phyloP scores from a whole-genome alignment of 1,139 yeast genomes.

The Debaryomyces singareniensis region DNA sequence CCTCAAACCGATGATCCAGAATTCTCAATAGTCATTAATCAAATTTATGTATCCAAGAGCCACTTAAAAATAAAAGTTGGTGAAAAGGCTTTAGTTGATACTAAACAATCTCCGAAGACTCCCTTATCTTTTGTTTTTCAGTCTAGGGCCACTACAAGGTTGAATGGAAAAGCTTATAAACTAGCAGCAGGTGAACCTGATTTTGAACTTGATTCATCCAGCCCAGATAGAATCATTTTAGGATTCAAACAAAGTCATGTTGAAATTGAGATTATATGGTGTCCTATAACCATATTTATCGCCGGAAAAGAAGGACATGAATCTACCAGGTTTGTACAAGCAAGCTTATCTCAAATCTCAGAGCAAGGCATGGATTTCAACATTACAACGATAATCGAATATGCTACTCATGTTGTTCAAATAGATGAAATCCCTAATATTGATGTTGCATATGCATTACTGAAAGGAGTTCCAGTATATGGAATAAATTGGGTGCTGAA shows the following conservation, averaged over 20 bases:
- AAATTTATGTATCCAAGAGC: constrained; percentile 23
- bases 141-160: constrained; percentile 25
- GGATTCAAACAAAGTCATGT: constrained; percentile 14
- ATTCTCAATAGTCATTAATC: constrained; percentile 13
- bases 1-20: constrained; percentile 10
- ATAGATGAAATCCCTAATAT: constrained; percentile 10
- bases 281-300: constrained; percentile 11
- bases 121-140: constrained; percentile 17
- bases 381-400: constrained; percentile 11
- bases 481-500: constrained; percentile 18
- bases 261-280: constrained; percentile 18
- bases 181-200: constrained; percentile 15
- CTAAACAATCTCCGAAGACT: constrained; percentile 11
- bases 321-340: constrained; percentile 2
- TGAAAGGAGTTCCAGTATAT: constrained; percentile 23
- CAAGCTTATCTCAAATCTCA: constrained; percentile 7
- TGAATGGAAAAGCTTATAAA: constrained; percentile 22
- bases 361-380: constrained; percentile 18
- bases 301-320: not conserved
- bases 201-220: constrained; percentile 12
- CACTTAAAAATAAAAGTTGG: constrained; percentile 21
- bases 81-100: constrained; percentile 3
- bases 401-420: constrained; percentile 22
- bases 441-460: constrained; percentile 16
- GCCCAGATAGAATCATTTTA: constrained; percentile 11